Evolutionary conservation across 306 rosid genomes (phyloP).

Genomic region (Pyrus bretschneideri): DNA sequence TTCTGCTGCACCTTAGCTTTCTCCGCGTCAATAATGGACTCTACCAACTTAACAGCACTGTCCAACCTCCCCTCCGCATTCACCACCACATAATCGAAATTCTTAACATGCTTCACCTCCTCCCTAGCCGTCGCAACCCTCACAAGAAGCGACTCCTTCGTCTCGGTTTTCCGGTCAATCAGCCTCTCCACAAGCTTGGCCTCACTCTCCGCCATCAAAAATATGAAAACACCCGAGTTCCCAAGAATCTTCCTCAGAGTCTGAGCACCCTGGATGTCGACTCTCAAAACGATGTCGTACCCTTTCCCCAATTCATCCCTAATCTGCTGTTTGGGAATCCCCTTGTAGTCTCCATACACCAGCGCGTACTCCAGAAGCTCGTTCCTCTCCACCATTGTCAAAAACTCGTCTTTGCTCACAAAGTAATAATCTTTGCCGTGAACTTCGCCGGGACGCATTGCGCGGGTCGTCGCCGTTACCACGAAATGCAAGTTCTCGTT

Average conservation of each 20-base stretch:
- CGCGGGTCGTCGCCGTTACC: slow-evolving; percentile 72
- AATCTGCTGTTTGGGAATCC: slow-evolving; percentile 82
- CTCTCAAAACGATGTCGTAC: slow-evolving; percentile 64
- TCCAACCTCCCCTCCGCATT: slow-evolving; percentile 81
- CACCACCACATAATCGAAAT: slow-evolving; percentile 82
- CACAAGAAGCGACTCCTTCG: slow-evolving; percentile 59
- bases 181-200: slow-evolving; percentile 71
- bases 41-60: slow-evolving; percentile 57
- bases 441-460: slow-evolving; percentile 53
- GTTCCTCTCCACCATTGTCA: slow-evolving; percentile 44
- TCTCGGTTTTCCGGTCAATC: slow-evolving; percentile 76
- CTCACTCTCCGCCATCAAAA: slow-evolving; percentile 79
- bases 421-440: slow-evolving; percentile 70
- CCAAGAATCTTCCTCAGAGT: slow-evolving; percentile 68
- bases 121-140: slow-evolving; percentile 82
- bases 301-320: slow-evolving; percentile 73
- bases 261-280: slow-evolving; percentile 87
- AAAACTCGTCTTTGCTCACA: slow-evolving; percentile 64
- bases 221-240: slow-evolving; percentile 64
- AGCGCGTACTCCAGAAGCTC: slow-evolving; percentile 83
- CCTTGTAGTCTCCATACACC: slow-evolving; percentile 90
- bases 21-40: slow-evolving; percentile 75
- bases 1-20: slow-evolving; percentile 83
- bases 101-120: slow-evolving; percentile 70
- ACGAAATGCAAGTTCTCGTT: slow-evolving; percentile 66